phyloP scores from a whole-genome alignment of 305 asterid genomes.

The Fraxinus nigra region DNA sequence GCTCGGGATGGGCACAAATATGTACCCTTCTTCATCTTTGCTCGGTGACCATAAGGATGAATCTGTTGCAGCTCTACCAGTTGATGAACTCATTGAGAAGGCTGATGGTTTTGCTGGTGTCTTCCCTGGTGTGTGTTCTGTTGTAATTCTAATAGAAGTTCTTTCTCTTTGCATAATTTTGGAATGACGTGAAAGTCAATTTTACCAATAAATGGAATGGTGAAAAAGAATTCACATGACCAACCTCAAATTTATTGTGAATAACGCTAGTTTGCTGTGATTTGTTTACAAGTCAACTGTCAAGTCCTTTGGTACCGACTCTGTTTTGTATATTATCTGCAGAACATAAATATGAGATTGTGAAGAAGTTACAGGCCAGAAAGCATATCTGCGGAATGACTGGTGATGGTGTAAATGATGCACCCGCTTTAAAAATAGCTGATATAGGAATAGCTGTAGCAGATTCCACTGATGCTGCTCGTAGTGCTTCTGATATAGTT shows the following conservation, averaged over 20 bases:
- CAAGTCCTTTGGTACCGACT: neutral
- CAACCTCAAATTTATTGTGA: neutral
- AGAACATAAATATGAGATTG: slow-evolving; percentile 61
- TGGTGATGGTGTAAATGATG: slow-evolving; percentile 64
- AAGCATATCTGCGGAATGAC: slow-evolving; percentile 65
- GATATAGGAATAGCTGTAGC: slow-evolving; percentile 65
- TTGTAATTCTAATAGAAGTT: neutral
- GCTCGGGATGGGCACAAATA: slow-evolving; percentile 64
- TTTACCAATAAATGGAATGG: neutral
- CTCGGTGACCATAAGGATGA: slow-evolving; percentile 50
- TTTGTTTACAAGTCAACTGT: neutral
- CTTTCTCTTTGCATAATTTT: neutral
- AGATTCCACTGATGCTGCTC: slow-evolving; percentile 61
- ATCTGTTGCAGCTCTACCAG: slow-evolving; percentile 38
- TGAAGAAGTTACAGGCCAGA: slow-evolving; percentile 45
- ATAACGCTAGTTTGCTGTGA: neutral
- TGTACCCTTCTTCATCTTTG: slow-evolving; percentile 59
- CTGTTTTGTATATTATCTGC: slow-evolving; percentile 15
- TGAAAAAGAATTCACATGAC: neutral
- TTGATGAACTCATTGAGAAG: slow-evolving; percentile 62
- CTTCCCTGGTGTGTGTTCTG: slow-evolving; percentile 43
- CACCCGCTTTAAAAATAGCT: slow-evolving; percentile 63
- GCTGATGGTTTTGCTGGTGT: slow-evolving; percentile 75
- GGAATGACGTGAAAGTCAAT: neutral
- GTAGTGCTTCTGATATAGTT: slow-evolving; percentile 61